These are phyloP conservation scores for Physcomitrellopsis africana DNA, from an alignment of 225 moss, liverwort and hornwort genomes.

Conservation along the genomic window DNA sequence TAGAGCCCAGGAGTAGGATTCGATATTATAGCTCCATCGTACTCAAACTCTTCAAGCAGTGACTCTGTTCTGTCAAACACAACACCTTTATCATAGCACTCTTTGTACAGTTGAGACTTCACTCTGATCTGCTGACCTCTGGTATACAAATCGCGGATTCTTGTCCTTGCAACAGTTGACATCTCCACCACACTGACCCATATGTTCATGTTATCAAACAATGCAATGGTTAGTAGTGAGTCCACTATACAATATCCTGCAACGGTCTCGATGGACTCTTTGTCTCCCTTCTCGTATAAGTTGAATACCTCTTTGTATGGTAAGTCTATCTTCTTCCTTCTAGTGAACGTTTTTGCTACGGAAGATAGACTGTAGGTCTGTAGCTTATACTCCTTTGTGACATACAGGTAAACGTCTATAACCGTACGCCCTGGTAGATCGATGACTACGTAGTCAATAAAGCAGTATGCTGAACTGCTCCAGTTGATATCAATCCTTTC, in stretches of 20 bases:
- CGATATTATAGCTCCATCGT: background rate
- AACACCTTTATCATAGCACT: no score
- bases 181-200: no score
- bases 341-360: background rate
- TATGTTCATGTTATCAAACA: no score
- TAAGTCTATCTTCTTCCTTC: background rate
- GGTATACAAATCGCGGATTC: no score
- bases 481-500: constrained; percentile 4
- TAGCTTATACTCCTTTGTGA: background rate
- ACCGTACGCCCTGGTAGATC: background rate
- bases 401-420: background rate
- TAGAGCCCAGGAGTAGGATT: background rate
- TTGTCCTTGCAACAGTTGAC: no score
- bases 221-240: no score
- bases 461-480: background rate
- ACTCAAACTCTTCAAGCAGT: no score
- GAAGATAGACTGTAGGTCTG: background rate
- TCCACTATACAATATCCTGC: no score
- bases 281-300: no score
- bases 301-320: background rate
- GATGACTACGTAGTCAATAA: background rate
- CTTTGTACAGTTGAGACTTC: no score
- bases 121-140: no score
- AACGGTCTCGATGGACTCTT: no score
- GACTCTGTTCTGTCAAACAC: background rate